phyloP scores from a whole-genome alignment of 2,329 filamentous ascomycete genomes.

The Penicillium psychrosexuale region DNA sequence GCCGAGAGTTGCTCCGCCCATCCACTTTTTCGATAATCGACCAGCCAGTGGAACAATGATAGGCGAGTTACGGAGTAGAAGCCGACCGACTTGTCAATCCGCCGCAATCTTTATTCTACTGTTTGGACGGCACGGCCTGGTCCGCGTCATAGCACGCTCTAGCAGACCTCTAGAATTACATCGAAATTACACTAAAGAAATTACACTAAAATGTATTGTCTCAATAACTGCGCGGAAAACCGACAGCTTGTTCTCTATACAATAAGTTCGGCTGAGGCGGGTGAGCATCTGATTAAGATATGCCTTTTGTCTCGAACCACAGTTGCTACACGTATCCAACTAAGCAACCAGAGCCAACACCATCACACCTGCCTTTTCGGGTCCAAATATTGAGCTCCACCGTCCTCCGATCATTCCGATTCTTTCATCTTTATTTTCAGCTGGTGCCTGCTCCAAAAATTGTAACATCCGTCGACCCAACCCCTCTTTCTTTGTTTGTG shows the following conservation, averaged over 20 bases:
- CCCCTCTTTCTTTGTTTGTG: not conserved
- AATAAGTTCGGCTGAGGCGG: not conserved
- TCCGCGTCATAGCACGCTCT: conserved; percentile 17
- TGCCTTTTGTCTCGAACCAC: not conserved
- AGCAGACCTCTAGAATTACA: not conserved
- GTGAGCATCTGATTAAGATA: not conserved
- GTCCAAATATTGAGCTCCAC: not conserved
- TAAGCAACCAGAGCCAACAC: not conserved
- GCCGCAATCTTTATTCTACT: conserved; percentile 16
- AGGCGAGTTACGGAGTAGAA: not conserved
- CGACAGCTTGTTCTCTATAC: not conserved
- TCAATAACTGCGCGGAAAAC: not conserved
- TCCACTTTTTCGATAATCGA: not conserved
- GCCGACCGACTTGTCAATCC: conserved; percentile 9
- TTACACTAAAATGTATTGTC: not conserved
- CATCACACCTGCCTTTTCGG: not conserved
- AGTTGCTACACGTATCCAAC: not conserved
- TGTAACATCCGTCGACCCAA: too few species aligned
- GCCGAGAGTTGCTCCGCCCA: not conserved
- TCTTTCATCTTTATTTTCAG: not conserved
- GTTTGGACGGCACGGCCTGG: not conserved
- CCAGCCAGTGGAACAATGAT: conserved; percentile 6
- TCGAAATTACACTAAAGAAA: not conserved
- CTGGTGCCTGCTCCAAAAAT: not conserved
- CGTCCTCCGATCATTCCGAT: not conserved